Conservation (phyloP, 2,329 filamentous ascomycete species). For the Fusarium globosum region DNA sequence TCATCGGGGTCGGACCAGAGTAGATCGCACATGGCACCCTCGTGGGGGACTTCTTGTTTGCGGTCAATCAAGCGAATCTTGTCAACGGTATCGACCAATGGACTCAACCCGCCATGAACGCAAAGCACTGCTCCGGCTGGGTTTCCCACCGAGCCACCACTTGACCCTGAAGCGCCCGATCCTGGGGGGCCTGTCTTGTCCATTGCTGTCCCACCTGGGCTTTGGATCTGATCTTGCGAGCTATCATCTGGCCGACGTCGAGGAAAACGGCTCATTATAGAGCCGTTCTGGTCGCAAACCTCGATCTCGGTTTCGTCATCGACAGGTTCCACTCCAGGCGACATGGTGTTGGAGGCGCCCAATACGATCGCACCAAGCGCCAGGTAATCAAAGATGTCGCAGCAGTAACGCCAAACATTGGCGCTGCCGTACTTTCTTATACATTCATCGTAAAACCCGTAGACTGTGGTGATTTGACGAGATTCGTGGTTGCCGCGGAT, state of each 20-base stretch:
- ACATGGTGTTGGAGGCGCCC: constrained; percentile 78
- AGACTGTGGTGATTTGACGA: constrained; percentile 95
- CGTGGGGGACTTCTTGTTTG: constrained; percentile 98
- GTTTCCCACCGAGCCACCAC: constrained; percentile 72
- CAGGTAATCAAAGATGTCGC: constrained; percentile 97
- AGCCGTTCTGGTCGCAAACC: constrained; percentile 85
- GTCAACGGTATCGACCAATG: constrained; percentile 91
- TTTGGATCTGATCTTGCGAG: constrained; percentile 44
- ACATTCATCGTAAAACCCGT: constrained; percentile 98
- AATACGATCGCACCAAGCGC: constrained; percentile 89
- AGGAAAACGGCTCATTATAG: constrained; percentile 79
- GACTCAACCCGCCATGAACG: constrained; percentile 93
- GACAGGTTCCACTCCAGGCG: constrained; percentile 60
- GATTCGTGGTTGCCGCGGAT: constrained; percentile 97
- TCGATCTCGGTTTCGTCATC: constrained; percentile 90
- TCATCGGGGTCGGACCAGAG: constrained; percentile 99
- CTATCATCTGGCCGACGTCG: constrained; percentile 55
- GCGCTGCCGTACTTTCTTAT: constrained; percentile 95
- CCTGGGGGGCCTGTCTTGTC: constrained; percentile 76
- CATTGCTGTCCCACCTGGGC: constrained; percentile 43
- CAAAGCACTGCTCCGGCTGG: constrained; percentile 88
- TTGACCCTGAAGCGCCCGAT: constrained; percentile 79
- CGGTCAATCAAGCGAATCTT: constrained; percentile 95
- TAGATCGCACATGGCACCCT: constrained; percentile 98
- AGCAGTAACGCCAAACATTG: constrained; percentile 97